A percentile compares a stretch with the other conserved stretches of the same genome.
Evolutionary conservation across 495 filamentous ascomycete genomes (phyloP).

Genomic region (Tuber magnatum): DNA sequence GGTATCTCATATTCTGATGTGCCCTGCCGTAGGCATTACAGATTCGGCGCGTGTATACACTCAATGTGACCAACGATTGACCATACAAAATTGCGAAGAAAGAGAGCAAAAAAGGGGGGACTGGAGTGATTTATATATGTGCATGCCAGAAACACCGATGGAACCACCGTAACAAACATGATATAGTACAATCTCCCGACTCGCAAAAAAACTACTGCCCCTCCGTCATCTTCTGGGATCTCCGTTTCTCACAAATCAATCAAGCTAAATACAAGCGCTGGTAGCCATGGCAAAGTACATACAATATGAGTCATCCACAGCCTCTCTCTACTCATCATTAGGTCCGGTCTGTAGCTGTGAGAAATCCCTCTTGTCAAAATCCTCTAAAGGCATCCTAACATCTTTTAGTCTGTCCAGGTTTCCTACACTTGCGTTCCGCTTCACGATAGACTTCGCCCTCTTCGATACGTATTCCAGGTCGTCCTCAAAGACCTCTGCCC

Average conservation of each 20-base stretch:
- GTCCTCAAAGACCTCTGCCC: neutral
- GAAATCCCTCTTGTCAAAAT: constrained; percentile 2
- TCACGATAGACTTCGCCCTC: neutral
- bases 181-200: constrained; percentile 1
- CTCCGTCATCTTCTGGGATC: neutral
- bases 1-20: neutral
- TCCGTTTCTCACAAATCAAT: neutral
- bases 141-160: neutral
- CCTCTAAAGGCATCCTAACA: neutral
- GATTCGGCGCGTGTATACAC: neutral
- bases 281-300: neutral
- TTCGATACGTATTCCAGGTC: neutral
- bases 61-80: neutral
- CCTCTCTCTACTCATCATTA: neutral
- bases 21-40: neutral
- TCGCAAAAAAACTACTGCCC: neutral
- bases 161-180: neutral
- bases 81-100: neutral
- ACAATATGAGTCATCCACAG: neutral
- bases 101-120: neutral
- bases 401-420: neutral
- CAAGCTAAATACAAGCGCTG: neutral
- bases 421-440: neutral
- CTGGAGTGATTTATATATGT: neutral
- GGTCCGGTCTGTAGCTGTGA: neutral